A percentile compares a stretch with the other conserved stretches of the same genome.
Evolutionary conservation across 257 asterid genomes (phyloP).

Genomic region (Solanum peruvianum): DNA sequence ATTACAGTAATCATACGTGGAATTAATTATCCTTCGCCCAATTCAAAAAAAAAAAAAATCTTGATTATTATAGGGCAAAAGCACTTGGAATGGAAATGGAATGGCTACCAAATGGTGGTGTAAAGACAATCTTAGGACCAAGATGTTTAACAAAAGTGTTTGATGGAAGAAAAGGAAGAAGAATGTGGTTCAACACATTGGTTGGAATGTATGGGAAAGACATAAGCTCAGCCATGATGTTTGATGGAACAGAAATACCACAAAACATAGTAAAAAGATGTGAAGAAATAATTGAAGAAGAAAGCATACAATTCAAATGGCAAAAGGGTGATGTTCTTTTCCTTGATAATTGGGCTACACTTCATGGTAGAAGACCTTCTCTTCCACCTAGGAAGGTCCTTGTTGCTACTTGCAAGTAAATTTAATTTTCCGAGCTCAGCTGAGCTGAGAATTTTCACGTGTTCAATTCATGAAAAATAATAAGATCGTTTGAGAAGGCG

Average conservation of each 20-base stretch:
- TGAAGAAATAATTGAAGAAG: constrained; percentile 77
- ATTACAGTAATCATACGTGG: not conserved
- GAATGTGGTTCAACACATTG: constrained; percentile 80
- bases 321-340: constrained; percentile 67
- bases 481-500: fast-evolving
- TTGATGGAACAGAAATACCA: constrained; percentile 66
- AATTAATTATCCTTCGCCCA: not conserved
- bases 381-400: constrained; percentile 73
- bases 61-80: constrained; percentile 33
- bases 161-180: constrained; percentile 63
- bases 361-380: constrained; percentile 76
- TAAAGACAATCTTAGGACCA: constrained; percentile 52
- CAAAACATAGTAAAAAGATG: constrained; percentile 46
- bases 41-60: not conserved
- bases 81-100: constrained; percentile 71
- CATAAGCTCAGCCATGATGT: constrained; percentile 65
- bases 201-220: constrained; percentile 90
- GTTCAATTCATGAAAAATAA: not conserved
- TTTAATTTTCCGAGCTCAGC: not conserved
- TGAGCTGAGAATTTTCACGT: not conserved
- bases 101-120: constrained; percentile 62
- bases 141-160: constrained; percentile 54
- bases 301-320: constrained; percentile 90
- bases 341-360: constrained; percentile 55
- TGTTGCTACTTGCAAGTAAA: constrained; percentile 63